Conservation (phyloP, 768 basidiomycete species). For the Calvatia gigantea region DNA sequence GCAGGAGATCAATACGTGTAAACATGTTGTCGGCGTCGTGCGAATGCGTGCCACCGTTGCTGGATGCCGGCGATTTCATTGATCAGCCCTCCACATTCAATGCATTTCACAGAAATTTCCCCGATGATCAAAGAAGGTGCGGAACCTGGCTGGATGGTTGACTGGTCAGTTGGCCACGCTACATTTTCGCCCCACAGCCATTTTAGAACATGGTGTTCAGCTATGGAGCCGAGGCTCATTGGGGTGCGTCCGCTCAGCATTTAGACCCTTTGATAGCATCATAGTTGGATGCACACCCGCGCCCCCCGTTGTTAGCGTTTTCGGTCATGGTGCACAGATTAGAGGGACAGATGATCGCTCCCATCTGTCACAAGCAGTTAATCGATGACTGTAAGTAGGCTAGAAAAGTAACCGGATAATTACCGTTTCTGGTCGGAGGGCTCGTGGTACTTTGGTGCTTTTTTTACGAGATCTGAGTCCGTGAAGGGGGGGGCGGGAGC, state of each 20-base stretch:
- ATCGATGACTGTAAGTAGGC: conserved; percentile 16
- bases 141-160: not conserved
- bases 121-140: conserved; percentile 8
- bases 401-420: conserved; percentile 22
- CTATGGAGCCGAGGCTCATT: not conserved
- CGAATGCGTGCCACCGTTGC: conserved; percentile 1
- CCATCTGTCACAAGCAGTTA: conserved; percentile 15
- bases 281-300: too few relatives aligned
- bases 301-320: too few relatives aligned
- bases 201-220: not conserved
- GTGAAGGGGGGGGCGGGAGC: conserved; percentile 13
- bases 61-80: conserved; percentile 3
- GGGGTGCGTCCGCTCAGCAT: too few relatives aligned
- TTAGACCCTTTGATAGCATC: too few relatives aligned
- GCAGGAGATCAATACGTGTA: not conserved
- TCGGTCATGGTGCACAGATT: too few relatives aligned
- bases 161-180: conserved; percentile 1
- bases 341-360: not conserved
- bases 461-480: conserved; percentile 17
- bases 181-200: not conserved
- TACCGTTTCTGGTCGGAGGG: conserved; percentile 18
- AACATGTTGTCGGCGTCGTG: conserved; percentile 4
- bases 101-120: conserved; percentile 1
- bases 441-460: conserved; percentile 14
- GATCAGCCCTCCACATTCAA: not conserved